Evolutionary conservation across 1,284 basidiomycete genomes (phyloP), one percentile per base, ranked within the genome.

Genomic region (Termitomyces sp.): DNA sequence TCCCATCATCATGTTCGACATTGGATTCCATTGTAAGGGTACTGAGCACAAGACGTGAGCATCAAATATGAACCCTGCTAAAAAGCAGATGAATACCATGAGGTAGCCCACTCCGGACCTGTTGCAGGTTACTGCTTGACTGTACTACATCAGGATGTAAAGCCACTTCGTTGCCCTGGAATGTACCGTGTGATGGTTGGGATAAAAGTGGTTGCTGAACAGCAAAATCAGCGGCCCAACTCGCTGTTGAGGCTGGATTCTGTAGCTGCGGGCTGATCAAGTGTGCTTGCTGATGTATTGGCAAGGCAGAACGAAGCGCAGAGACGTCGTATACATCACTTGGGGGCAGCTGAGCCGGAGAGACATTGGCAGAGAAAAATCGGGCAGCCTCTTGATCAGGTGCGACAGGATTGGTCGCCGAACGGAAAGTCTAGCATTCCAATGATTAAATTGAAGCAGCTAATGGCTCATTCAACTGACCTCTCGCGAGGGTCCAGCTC

Each of bases 181-280:
- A 26, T 24, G 30, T 26, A 13, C n/a, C 30, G 33, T 40, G 55
- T n/a, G 38, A 37, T 41, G 49, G 33, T 8, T 52, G 49, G 5
- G 56, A 31, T 35, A 53, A 51, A 2, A 55, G 33, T 26, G 60
- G 54, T 41, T 70, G 68, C 35, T 71, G 71, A 34, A 67, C 63
- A 53, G 82, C 55, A 59, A 88, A 89, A 65, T 89, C 86, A 10
- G 75, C 61, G 0, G 83, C 81, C 84, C 84, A 86, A 39, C 74
- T 66, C 19, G 75, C 69, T 14, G 64, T 49, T 11, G 62, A 59
- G 18, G 54, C 55, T 24, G 63, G 61, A 50, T 68, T 60, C 41
- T 62, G 63, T 19, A 64, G 34, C 38, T 68, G 73, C 19, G 66
- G 59, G 19, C 50, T 55, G 53, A 72, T 70, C 10, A 64, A 46